Evolutionary conservation across 768 basidiomycete species (phyloP).

Genomic region (Pulveroboletus sp.): DNA sequence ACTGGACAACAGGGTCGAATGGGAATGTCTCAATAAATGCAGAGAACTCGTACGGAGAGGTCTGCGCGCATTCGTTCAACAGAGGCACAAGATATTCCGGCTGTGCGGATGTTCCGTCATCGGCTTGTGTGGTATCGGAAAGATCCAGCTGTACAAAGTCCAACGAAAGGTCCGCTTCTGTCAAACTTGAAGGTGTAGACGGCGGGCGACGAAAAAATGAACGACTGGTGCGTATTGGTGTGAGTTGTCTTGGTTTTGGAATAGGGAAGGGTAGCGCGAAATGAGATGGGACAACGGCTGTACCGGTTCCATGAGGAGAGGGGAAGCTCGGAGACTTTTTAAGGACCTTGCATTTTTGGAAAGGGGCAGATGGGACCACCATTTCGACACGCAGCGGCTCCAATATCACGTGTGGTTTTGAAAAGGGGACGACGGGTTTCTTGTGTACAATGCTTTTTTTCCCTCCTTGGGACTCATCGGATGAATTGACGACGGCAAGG

Average conservation of each 20-base stretch:
- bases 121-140: constrained; percentile 45
- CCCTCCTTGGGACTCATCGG: constrained; percentile 49
- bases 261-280: constrained; percentile 17
- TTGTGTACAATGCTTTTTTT: constrained; percentile 3
- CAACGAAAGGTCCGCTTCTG: constrained; percentile 44
- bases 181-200: constrained; percentile 56
- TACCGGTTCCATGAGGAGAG: not conserved
- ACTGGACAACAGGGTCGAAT: constrained; percentile 62
- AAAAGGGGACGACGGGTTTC: constrained; percentile 3
- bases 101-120: constrained; percentile 38
- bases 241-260: constrained; percentile 56
- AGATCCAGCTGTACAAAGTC: constrained; percentile 42
- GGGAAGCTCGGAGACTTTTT: constrained; percentile 10
- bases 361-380: constrained; percentile 37
- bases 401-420: constrained; percentile 15
- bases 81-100: constrained; percentile 62
- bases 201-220: constrained; percentile 36
- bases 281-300: constrained; percentile 1
- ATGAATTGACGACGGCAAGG: constrained; percentile 34
- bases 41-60: constrained; percentile 71
- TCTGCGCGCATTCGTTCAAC: constrained; percentile 70
- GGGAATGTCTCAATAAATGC: constrained; percentile 82
- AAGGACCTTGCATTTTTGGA: constrained; percentile 17
- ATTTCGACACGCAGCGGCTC: constrained; percentile 36
- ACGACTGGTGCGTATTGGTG: constrained; percentile 56